A percentile compares a stretch with the other conserved stretches of the same genome.
Evolutionary conservation across 495 filamentous ascomycete genomes (phyloP).

Genomic region (Apiosordaria backusii): DNA sequence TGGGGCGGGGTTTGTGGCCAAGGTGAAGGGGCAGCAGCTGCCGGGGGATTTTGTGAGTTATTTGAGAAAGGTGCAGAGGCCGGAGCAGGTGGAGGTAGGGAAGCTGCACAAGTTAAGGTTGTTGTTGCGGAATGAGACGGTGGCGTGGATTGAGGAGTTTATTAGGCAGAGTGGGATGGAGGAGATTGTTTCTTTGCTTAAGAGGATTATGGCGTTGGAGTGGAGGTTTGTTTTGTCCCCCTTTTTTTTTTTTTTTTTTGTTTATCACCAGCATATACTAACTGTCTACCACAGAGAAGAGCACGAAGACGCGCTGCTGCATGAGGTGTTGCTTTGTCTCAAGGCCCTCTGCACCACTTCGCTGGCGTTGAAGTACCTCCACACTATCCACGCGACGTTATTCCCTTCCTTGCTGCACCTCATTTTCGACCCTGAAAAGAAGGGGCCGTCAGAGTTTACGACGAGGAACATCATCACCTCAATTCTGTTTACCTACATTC

Average conservation of each 20-base stretch:
- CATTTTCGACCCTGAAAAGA: constrained; percentile 95
- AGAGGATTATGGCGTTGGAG: constrained; percentile 89
- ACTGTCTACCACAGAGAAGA: constrained; percentile 65
- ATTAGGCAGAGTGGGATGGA: constrained; percentile 86
- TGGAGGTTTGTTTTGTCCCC: constrained; percentile 70
- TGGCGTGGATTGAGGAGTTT: constrained; percentile 91
- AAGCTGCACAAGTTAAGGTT: constrained; percentile 90
- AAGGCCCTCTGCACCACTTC: constrained; percentile 94
- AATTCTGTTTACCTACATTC: constrained; percentile 80
- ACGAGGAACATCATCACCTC: constrained; percentile 84
- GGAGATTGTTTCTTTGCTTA: constrained; percentile 79
- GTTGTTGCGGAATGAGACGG: constrained; percentile 87
- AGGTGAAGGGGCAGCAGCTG: constrained; percentile 52
- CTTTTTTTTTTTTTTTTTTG: constrained; percentile 4
- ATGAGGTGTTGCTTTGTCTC: constrained; percentile 88
- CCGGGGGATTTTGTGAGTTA: constrained; percentile 83
- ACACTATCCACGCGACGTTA: constrained; percentile 69
- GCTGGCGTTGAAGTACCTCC: constrained; percentile 74
- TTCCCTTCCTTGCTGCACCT: constrained; percentile 85
- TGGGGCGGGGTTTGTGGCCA: constrained; percentile 43
- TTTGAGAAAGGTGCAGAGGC: constrained; percentile 69
- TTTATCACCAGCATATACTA: constrained; percentile 19
- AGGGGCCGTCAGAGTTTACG: constrained; percentile 93
- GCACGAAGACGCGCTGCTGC: constrained; percentile 88
- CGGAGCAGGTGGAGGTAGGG: constrained; percentile 83